These are phyloP conservation scores for Paramecium sonneborni DNA, from an alignment of 73 alveolate species.

Conservation along the genomic window DNA sequence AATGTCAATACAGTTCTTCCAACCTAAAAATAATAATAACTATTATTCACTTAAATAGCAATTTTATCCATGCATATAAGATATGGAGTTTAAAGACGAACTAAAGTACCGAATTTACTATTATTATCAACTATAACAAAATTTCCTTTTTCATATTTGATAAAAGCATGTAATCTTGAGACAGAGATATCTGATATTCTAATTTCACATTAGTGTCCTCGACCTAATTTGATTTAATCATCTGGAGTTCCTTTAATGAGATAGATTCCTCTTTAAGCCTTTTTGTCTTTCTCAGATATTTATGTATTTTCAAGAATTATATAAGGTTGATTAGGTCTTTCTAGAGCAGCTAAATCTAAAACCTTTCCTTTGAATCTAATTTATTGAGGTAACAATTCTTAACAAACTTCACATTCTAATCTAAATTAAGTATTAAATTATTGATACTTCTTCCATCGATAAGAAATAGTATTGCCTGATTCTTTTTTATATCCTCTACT, in stretches of 20 bases:
- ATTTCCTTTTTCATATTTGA: constrained; percentile 57
- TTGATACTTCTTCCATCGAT: constrained; percentile 69
- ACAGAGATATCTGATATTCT: constrained; percentile 80
- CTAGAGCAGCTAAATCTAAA: constrained; percentile 73
- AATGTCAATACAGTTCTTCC: constrained; percentile 69
- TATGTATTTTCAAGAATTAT: constrained; percentile 75
- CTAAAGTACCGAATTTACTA: constrained; percentile 66
- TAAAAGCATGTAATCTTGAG: constrained; percentile 73
- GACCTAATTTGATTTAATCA: constrained; percentile 63
- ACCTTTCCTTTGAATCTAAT: constrained; percentile 65
- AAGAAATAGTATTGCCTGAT: constrained; percentile 56
- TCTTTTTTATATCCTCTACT: constrained; percentile 65
- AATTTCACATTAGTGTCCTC: constrained; percentile 85
- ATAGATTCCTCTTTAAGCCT: constrained; percentile 74
- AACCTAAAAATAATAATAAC: not conserved
- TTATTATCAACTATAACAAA: constrained; percentile 62
- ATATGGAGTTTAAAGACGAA: constrained; percentile 29
- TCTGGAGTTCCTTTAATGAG: constrained; percentile 71
- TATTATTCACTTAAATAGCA: not conserved
- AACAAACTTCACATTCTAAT: constrained; percentile 83
- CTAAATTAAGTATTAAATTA: not conserved
- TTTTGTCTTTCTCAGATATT: constrained; percentile 67
- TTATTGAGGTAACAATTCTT: constrained; percentile 81
- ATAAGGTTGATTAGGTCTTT: constrained; percentile 77
- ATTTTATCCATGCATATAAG: constrained; percentile 53